Evolutionary conservation across 768 basidiomycete species (phyloP).

Genomic region (Boletus insuetus): DNA sequence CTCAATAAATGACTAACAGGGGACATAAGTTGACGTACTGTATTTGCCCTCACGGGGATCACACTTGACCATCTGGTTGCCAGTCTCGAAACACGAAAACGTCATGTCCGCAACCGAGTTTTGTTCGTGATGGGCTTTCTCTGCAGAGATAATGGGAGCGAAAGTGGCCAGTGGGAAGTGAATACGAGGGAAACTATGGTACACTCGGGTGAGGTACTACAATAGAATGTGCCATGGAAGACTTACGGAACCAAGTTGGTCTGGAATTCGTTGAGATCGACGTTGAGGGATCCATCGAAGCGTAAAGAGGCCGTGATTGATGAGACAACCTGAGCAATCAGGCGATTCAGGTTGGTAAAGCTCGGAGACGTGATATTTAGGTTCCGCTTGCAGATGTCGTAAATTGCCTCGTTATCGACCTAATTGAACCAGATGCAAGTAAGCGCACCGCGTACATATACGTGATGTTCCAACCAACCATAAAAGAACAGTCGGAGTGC

Average conservation of each 20-base stretch:
- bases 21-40: constrained; percentile 38
- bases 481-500: constrained; percentile 99
- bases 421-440: constrained; percentile 20
- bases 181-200: constrained; percentile 86
- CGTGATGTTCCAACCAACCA: constrained; percentile 51
- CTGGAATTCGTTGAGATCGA: constrained; percentile 95
- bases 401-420: constrained; percentile 84
- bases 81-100: constrained; percentile 79
- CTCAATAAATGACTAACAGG: not conserved
- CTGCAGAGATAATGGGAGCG: constrained; percentile 90
- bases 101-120: constrained; percentile 99
- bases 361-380: constrained; percentile 83
- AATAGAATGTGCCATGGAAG: not conserved
- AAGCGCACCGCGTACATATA: not conserved
- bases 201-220: not conserved
- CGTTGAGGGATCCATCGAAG: constrained; percentile 63
- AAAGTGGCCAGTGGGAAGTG: constrained; percentile 98
- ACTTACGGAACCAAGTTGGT: constrained; percentile 96
- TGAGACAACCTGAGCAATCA: constrained; percentile 98
- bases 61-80: constrained; percentile 80
- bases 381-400: constrained; percentile 84
- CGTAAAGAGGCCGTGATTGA: constrained; percentile 91
- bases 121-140: constrained; percentile 95
- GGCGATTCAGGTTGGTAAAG: constrained; percentile 91
- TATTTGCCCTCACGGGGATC: constrained; percentile 80